These are phyloP conservation scores for Phaeosphaeria sp. DNA, from an alignment of 2,329 filamentous ascomycete species.

Conservation along the genomic window DNA sequence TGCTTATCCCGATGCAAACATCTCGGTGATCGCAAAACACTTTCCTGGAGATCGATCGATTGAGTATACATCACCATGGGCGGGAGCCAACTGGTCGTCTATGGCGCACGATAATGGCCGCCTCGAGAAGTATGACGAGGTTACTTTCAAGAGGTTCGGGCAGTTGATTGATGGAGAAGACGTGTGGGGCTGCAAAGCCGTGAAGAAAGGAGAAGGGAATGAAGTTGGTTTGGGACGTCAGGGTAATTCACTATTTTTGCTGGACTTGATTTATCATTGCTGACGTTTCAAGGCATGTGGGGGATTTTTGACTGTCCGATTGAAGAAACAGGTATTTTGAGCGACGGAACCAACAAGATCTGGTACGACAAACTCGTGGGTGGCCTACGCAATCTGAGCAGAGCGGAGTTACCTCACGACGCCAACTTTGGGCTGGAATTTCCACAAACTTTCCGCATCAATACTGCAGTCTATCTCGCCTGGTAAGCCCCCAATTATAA, in stretches of 20 bases:
- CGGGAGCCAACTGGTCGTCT: slow-evolving; percentile 80
- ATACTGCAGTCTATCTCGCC: slow-evolving; percentile 45
- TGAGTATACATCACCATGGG: slow-evolving; percentile 90
- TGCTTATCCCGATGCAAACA: slow-evolving; percentile 58
- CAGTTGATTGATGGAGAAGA: slow-evolving; percentile 30
- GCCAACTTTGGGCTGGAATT: slow-evolving; percentile 48
- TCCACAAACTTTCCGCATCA: slow-evolving; percentile 47
- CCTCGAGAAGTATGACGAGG: slow-evolving; percentile 38
- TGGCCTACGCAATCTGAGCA: slow-evolving; percentile 36
- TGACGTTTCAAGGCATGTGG: slow-evolving; percentile 24
- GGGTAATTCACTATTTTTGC: slow-evolving; percentile 4
- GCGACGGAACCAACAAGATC: slow-evolving; percentile 44
- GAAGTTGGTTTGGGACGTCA: slow-evolving; percentile 35
- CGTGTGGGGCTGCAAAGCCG: slow-evolving; percentile 23
- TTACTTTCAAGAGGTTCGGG: slow-evolving; percentile 39
- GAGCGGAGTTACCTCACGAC: slow-evolving; percentile 41
- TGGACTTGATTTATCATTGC: neutral
- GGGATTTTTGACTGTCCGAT: slow-evolving; percentile 39
- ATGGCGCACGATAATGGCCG: slow-evolving; percentile 44
- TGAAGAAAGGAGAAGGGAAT: slow-evolving; percentile 24
- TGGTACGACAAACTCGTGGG: slow-evolving; percentile 54
- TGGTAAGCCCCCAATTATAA: too few relatives aligned
- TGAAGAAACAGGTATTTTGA: slow-evolving; percentile 44
- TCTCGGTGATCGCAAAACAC: slow-evolving; percentile 82
- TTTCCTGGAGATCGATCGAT: slow-evolving; percentile 94